Conservation (phyloP, 1,284 basidiomycete genomes). For the Ceratobasidium sp. region DNA sequence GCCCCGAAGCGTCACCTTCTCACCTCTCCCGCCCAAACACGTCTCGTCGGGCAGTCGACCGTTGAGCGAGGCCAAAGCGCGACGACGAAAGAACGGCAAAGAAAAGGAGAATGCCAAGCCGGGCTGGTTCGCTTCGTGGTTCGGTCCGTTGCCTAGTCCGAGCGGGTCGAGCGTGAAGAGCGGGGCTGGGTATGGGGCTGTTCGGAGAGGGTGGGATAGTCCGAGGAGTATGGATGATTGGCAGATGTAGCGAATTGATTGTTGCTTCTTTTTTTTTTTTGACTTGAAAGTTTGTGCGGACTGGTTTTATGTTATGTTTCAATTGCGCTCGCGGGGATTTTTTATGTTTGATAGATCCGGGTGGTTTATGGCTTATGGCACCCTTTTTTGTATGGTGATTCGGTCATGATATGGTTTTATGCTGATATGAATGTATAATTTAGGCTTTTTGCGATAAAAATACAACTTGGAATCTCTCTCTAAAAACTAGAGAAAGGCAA, state of each 20-base stretch:
- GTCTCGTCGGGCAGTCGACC: slow-evolving; percentile 34
- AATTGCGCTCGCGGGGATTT: neutral
- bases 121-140: slow-evolving; percentile 42
- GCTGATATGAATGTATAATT: slow-evolving; percentile 34
- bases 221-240: slow-evolving; percentile 44
- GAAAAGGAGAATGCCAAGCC: slow-evolving; percentile 42
- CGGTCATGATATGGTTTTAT: too few relatives aligned
- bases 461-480: neutral
- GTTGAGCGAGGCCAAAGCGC: slow-evolving; percentile 34
- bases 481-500: neutral
- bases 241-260: slow-evolving; percentile 23
- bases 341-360: slow-evolving; percentile 3
- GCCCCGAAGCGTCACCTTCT: slow-evolving; percentile 30
- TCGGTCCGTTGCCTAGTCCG: slow-evolving; percentile 30
- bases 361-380: slow-evolving; percentile 8
- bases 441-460: slow-evolving; percentile 11
- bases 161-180: slow-evolving; percentile 1
- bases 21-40: slow-evolving; percentile 41
- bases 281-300: neutral
- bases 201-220: slow-evolving; percentile 37
- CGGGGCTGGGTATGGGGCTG: neutral
- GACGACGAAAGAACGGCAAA: slow-evolving; percentile 14
- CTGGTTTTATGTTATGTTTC: too few relatives aligned
- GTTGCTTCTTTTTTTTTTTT: neutral
- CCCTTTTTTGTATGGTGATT: neutral